phyloP scores from a whole-genome alignment of 2,329 filamentous ascomycete species.

The Saccharata proteae region DNA sequence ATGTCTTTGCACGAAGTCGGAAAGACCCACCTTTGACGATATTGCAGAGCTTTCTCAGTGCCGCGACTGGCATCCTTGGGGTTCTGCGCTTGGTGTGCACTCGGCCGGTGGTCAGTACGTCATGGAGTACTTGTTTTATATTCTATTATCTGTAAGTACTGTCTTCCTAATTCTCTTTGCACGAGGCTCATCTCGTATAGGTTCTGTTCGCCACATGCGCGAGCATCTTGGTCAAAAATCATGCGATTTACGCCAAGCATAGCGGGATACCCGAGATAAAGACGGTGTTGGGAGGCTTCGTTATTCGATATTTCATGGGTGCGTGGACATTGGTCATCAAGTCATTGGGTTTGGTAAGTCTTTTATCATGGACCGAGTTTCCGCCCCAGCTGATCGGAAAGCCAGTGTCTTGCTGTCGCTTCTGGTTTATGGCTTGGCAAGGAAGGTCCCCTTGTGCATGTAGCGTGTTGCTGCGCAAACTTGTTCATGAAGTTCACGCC shows the following conservation, averaged over 20 bases:
- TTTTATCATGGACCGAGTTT: no score
- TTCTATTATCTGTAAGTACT: constrained; percentile 62
- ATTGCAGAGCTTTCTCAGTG: constrained; percentile 59
- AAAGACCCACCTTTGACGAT: constrained; percentile 6
- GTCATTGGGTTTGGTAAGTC: constrained; percentile 63
- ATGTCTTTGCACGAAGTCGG: constrained; percentile 9
- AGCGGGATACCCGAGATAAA: constrained; percentile 98
- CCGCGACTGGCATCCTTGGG: constrained; percentile 79
- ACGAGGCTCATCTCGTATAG: constrained; percentile 33
- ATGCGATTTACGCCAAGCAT: constrained; percentile 79
- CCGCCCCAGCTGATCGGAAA: no score
- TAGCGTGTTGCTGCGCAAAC: constrained; percentile 92
- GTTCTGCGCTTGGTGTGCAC: constrained; percentile 54
- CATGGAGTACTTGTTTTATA: constrained; percentile 77
- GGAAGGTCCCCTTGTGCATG: constrained; percentile 88
- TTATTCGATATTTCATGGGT: constrained; percentile 78
- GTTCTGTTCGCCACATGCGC: constrained; percentile 67
- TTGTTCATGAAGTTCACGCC: constrained; percentile 83
- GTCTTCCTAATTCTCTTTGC: no score
- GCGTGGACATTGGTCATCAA: constrained; percentile 83
- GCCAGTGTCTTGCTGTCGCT: constrained; percentile 72
- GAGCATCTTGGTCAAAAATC: constrained; percentile 68
- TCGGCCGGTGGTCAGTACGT: constrained; percentile 63
- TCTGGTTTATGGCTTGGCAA: constrained; percentile 96
- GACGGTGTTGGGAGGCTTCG: constrained; percentile 84